Evolutionary conservation across 2,329 filamentous ascomycete species (phyloP).

Genomic region (Coleophoma eucalyptorum): DNA sequence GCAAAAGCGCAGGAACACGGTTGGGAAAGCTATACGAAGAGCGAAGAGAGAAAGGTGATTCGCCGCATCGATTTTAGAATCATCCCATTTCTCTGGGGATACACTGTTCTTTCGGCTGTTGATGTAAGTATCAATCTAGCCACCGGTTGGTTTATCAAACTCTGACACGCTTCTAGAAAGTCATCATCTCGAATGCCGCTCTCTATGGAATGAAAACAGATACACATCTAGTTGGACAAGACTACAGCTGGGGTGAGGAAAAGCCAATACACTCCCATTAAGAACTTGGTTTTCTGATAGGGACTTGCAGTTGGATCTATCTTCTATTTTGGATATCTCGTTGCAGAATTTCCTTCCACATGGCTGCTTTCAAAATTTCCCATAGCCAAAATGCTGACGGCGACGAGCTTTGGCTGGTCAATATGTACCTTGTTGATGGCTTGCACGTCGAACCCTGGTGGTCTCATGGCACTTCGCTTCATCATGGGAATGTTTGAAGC

Average conservation of each 20-base stretch:
- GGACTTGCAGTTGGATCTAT: conserved; percentile 8
- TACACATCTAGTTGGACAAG: conserved; percentile 18
- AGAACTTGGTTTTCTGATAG: neutral
- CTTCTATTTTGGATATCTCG: conserved; percentile 21
- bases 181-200: conserved; percentile 10
- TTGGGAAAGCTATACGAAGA: neutral
- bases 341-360: conserved; percentile 15
- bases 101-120: neutral
- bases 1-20: neutral
- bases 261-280: neutral
- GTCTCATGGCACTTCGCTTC: conserved; percentile 4
- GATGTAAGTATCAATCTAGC: neutral
- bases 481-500: conserved; percentile 5
- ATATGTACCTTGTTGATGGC: neutral
- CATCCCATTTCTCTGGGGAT: neutral
- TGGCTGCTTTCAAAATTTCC: conserved; percentile 19
- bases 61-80: neutral
- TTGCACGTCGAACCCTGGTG: conserved; percentile 1
- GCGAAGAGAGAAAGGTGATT: neutral
- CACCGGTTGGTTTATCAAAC: neutral
- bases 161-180: neutral
- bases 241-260: conserved; percentile 17
- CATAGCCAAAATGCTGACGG: conserved; percentile 16
- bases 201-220: conserved; percentile 21
- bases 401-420: neutral